Conservation (phyloP, 805 yeast genomes). For the Debaryomyces prosopidis region DNA sequence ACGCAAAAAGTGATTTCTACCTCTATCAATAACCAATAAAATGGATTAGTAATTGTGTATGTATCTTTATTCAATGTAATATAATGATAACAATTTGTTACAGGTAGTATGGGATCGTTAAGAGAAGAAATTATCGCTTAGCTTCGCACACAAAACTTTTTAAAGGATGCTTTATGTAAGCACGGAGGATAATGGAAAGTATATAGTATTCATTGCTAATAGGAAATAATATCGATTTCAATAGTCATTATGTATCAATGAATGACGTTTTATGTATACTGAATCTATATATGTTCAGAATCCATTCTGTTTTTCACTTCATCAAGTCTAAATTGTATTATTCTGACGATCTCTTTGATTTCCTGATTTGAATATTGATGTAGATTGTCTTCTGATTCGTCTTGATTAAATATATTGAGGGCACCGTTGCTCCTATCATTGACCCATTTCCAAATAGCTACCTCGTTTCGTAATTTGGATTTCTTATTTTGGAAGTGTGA, state of each 20-base stretch:
- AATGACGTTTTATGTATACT: not conserved
- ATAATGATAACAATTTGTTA: too few species aligned
- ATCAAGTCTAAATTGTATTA: constrained; percentile 45
- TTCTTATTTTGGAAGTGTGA: constrained; percentile 26
- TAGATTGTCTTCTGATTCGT: not conserved
- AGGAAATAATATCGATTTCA: too few species aligned
- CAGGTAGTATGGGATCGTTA: too few species aligned
- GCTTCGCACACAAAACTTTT: too few species aligned
- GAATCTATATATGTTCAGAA: not conserved
- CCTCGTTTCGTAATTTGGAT: constrained; percentile 49
- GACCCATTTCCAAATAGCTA: constrained; percentile 75
- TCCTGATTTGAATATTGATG: constrained; percentile 39
- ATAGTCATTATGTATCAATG: too few species aligned
- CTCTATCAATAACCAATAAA: not conserved
- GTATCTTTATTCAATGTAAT: too few species aligned
- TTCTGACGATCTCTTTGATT: constrained; percentile 44
- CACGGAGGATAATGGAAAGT: too few species aligned
- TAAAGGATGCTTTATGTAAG: too few species aligned
- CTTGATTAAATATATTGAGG: constrained; percentile 4
- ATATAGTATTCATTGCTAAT: too few species aligned
- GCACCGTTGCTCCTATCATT: constrained; percentile 29
- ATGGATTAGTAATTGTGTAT: not conserved
- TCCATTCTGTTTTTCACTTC: constrained; percentile 20
- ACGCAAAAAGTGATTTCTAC: not conserved
- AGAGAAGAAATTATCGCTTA: too few species aligned